Conservation (phyloP, 441 rosid genomes). For the Brassica balearica region DNA sequence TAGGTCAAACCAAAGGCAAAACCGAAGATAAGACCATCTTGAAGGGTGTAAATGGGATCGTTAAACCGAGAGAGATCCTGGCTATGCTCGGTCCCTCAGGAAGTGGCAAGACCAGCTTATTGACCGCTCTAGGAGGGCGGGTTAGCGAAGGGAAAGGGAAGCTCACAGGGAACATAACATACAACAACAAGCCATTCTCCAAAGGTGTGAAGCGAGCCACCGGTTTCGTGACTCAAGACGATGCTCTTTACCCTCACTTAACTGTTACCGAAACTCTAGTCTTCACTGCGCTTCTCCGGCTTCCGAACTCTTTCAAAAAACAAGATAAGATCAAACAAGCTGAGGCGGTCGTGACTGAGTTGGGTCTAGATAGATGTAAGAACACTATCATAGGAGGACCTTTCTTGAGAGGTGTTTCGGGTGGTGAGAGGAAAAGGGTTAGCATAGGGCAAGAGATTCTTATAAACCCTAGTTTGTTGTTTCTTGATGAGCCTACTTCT, state of each 20-base stretch:
- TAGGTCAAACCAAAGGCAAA: slow-evolving; percentile 30
- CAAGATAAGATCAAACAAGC: slow-evolving; percentile 74
- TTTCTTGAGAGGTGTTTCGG: slow-evolving; percentile 74
- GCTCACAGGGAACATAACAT: slow-evolving; percentile 51
- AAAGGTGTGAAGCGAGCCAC: slow-evolving; percentile 51
- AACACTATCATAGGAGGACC: slow-evolving; percentile 76
- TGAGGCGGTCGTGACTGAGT: slow-evolving; percentile 61
- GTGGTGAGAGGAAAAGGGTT: slow-evolving; percentile 93
- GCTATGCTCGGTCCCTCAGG: slow-evolving; percentile 79
- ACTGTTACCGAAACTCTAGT: slow-evolving; percentile 61
- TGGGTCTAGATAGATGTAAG: slow-evolving; percentile 73
- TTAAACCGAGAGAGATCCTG: slow-evolving; percentile 64
- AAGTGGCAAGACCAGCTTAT: slow-evolving; percentile 66
- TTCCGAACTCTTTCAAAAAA: slow-evolving; percentile 51
- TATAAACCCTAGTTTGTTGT: slow-evolving; percentile 82
- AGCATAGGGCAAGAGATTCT: slow-evolving; percentile 91
- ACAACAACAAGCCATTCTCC: slow-evolving; percentile 54
- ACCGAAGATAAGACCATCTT: slow-evolving; percentile 52
- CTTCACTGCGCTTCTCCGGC: slow-evolving; percentile 60
- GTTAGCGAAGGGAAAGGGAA: slow-evolving; percentile 54
- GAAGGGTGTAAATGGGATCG: slow-evolving; percentile 60
- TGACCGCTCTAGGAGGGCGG: slow-evolving; percentile 65
- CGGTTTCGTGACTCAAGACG: slow-evolving; percentile 66
- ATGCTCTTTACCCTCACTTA: slow-evolving; percentile 60
- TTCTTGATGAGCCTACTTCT: slow-evolving; percentile 92